Percentiles rank a stretch among this genome's conserved stretches.
Evolutionary conservation across 2,329 filamentous ascomycete genomes (phyloP).

Genomic region (Exophiala aquamarina): DNA sequence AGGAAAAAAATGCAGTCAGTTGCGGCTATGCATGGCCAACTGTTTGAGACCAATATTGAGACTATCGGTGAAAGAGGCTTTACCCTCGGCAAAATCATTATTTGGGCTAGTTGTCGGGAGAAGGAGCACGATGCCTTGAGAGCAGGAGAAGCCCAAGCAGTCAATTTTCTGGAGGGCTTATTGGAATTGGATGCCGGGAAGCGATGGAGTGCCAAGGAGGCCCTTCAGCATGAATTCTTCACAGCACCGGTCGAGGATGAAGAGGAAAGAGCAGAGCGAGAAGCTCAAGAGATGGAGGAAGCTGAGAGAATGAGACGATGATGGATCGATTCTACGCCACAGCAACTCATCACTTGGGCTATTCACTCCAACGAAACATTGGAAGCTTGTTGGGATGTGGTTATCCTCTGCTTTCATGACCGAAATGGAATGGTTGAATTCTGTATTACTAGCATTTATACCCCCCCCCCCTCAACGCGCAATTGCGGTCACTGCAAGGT

Average conservation of each 20-base stretch:
- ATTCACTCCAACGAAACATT: too few species aligned
- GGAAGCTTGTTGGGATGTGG: too few species aligned
- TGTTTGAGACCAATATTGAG: constrained; percentile 90
- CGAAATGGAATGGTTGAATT: background rate
- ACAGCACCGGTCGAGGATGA: constrained; percentile 36
- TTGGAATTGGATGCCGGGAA: constrained; percentile 46
- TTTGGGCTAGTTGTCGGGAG: constrained; percentile 86
- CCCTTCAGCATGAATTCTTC: constrained; percentile 47
- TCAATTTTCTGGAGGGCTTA: constrained; percentile 41
- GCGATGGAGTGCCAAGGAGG: constrained; percentile 43
- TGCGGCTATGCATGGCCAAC: constrained; percentile 80
- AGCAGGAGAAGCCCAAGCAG: constrained; percentile 46
- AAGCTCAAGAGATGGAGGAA: constrained; percentile 21
- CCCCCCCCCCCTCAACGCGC: too few species aligned
- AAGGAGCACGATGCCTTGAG: constrained; percentile 53
- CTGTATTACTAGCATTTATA: constrained; percentile 1
- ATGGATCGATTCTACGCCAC: background rate
- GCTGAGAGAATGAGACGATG: constrained; percentile 7
- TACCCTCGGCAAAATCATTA: constrained; percentile 85
- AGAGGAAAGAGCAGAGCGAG: constrained; percentile 25
- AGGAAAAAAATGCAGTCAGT: constrained; percentile 77
- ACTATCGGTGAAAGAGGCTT: constrained; percentile 85
- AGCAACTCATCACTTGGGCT: too few species aligned
- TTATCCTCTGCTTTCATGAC: too few species aligned
- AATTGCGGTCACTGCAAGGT: too few species aligned